Base-by-base conservation (phyloP, 2,329 filamentous ascomycete genomes). In the Lachnellula cervina region DNA sequence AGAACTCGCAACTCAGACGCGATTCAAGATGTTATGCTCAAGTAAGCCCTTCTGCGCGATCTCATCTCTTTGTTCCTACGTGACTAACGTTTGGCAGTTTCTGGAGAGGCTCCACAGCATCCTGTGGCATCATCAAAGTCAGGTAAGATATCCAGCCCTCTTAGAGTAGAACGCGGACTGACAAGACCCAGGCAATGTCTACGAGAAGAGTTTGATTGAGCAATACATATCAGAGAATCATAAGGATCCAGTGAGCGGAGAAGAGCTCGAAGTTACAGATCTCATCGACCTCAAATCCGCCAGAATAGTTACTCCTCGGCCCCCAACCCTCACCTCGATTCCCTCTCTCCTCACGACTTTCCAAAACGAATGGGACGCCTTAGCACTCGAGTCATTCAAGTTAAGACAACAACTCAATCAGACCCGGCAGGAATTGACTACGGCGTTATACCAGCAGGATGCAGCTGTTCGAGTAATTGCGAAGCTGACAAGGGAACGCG, bases 311-410 rank as follows among this genome's bases (percentile, higher is more conserved):
- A 88, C 89, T 66, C 93, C 94, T 50, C 84, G 94, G 68, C 92
- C 94, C 56, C 93, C 94, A 34, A 92, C 90, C 35, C 84, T 97
- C 67, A 97, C 94, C 53, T 99, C 94, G 38, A 96, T 99, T 69
- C 94, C 94, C 21, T 91, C 94, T 17, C 83, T 99, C 54, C 87
- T 99, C 54, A 88, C 90, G 49, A 88, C 92, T 40, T 97, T 99
- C 72, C 94, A 99, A 72, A 96, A 96, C 72, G 94, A 99, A 79
- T 99, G 94, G 94, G 94, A 99, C 71, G 87, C 92, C 8, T 77
- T 97, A 45, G 90, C 93, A 13, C 78, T 97, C 37, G 94, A 99
- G 75, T 89, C 90, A 50, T 97, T 91, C 72, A 94, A 90, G 64
- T 77, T 97, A 58, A 88, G 89, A 74, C 89, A 97, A 72, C 90